Conservation (phyloP, 495 filamentous ascomycete genomes). For the Echria macrotheca region DNA sequence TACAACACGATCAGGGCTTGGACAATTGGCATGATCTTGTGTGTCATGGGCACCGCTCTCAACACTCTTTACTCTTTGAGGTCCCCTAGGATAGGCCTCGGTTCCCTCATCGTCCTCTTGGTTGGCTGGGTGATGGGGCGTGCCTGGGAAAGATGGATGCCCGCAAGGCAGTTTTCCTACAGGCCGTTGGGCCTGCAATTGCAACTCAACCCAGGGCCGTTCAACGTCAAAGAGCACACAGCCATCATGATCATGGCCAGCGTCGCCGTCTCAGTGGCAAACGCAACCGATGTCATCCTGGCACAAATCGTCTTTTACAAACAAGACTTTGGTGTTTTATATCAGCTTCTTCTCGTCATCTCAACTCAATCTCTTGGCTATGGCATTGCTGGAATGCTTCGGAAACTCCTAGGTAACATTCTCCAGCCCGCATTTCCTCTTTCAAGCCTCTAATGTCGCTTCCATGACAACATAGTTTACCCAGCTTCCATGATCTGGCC, state of each 20-base stretch:
- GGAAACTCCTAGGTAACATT: conserved; percentile 40
- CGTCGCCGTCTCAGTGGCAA: conserved; percentile 54
- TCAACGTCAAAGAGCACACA: conserved; percentile 75
- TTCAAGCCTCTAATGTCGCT: background rate
- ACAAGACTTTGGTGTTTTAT: conserved; percentile 61
- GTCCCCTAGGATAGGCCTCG: conserved; percentile 58
- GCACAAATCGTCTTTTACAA: conserved; percentile 61
- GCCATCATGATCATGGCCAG: conserved; percentile 70
- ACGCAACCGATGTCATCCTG: conserved; percentile 65
- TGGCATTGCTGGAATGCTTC: conserved; percentile 62
- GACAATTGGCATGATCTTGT: conserved; percentile 60
- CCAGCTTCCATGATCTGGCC: conserved; percentile 75
- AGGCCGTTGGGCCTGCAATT: conserved; percentile 47
- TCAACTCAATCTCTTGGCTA: conserved; percentile 70
- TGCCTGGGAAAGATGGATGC: conserved; percentile 42
- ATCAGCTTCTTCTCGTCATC: conserved; percentile 59
- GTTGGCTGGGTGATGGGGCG: conserved; percentile 64
- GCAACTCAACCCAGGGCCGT: conserved; percentile 63
- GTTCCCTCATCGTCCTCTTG: conserved; percentile 62
- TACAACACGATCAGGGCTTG: conserved; percentile 70
- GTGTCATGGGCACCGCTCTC: conserved; percentile 59
- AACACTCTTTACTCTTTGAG: conserved; percentile 71
- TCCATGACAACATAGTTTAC: conserved; percentile 36
- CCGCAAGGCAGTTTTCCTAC: conserved; percentile 41
- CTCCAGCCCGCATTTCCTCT: background rate